Conservation (phyloP, 768 basidiomycete species). For the Chalciporus sphaerocephalus region DNA sequence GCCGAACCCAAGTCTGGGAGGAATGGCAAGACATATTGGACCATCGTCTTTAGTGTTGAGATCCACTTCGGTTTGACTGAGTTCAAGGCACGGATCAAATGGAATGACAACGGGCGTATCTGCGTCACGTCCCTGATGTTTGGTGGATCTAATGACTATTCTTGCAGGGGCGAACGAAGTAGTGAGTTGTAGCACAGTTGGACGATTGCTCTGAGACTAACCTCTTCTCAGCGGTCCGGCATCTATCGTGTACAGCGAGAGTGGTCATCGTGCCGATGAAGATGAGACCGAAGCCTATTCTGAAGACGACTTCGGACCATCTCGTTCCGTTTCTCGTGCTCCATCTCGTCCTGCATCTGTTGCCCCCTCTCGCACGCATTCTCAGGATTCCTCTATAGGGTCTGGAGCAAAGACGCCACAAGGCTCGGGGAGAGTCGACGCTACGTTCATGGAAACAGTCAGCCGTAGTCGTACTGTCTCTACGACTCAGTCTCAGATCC, state of each 20-base stretch:
- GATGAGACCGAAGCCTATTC: conserved; percentile 63
- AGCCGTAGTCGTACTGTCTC: conserved; percentile 27
- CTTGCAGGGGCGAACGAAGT: conserved; percentile 60
- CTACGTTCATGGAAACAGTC: conserved; percentile 26
- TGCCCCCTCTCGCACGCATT: conserved; percentile 51
- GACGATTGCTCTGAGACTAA: background rate
- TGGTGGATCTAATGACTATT: conserved; percentile 1
- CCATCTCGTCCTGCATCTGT: conserved; percentile 44
- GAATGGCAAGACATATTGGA: conserved; percentile 73
- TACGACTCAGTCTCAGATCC: conserved; percentile 18
- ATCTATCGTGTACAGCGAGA: conserved; percentile 77
- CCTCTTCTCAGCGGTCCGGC: conserved; percentile 60
- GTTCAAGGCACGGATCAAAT: conserved; percentile 78
- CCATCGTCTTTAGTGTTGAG: conserved; percentile 78
- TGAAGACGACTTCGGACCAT: conserved; percentile 53
- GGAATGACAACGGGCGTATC: conserved; percentile 66
- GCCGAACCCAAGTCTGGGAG: conserved; percentile 63
- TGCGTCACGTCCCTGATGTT: background rate
- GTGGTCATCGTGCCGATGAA: conserved; percentile 68
- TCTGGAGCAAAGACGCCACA: conserved; percentile 32
- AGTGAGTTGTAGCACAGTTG: conserved; percentile 43
- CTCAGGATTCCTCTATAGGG: conserved; percentile 39
- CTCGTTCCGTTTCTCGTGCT: conserved; percentile 29
- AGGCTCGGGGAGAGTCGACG: conserved; percentile 26
- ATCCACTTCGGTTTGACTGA: conserved; percentile 82